Percentiles rank a stretch among this genome's conserved stretches.
Evolutionary conservation across 805 yeast species (phyloP).

Genomic region (Isabelozyma heimii): DNA sequence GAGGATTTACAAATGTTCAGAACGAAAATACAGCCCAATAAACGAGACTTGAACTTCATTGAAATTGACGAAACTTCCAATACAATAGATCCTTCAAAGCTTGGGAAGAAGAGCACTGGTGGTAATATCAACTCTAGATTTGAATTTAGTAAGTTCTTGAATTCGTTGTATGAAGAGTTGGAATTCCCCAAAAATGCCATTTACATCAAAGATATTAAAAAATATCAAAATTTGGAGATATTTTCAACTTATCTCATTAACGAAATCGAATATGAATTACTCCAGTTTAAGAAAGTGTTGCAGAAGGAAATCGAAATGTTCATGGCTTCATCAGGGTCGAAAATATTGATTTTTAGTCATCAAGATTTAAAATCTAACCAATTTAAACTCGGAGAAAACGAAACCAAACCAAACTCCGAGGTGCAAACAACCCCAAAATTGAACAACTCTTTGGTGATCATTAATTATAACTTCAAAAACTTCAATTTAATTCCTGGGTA

Average conservation of each 20-base stretch:
- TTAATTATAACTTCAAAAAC: slow-evolving; percentile 25
- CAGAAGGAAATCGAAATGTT: slow-evolving; percentile 28
- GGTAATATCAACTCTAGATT: not conserved
- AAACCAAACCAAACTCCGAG: slow-evolving; percentile 4
- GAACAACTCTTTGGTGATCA: slow-evolving; percentile 10
- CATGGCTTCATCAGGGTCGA: slow-evolving; percentile 16
- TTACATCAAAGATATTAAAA: slow-evolving; percentile 23
- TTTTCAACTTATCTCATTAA: slow-evolving; percentile 1
- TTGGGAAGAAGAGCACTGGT: slow-evolving; percentile 1
- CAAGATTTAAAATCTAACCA: slow-evolving; percentile 28
- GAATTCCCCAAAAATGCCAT: slow-evolving; percentile 25
- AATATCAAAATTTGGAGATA: slow-evolving; percentile 16
- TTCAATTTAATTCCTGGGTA: slow-evolving; percentile 36
- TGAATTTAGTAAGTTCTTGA: slow-evolving; percentile 11
- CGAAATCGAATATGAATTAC: slow-evolving; percentile 25
- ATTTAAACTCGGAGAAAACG: slow-evolving; percentile 24
- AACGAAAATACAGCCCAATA: slow-evolving; percentile 26
- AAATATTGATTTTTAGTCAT: slow-evolving; percentile 16
- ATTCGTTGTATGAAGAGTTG: slow-evolving; percentile 15
- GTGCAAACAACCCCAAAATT: not conserved
- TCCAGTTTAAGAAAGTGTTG: slow-evolving; percentile 24
- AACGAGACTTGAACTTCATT: slow-evolving; percentile 35
- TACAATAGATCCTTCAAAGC: slow-evolving; percentile 16
- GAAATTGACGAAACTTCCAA: slow-evolving; percentile 16
- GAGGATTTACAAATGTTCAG: slow-evolving; percentile 32